A percentile compares a stretch with the other conserved stretches of the same genome.
phyloP scores from a whole-genome alignment of 495 filamentous ascomycete species.

The Paragyromitra xinjiangensis region DNA sequence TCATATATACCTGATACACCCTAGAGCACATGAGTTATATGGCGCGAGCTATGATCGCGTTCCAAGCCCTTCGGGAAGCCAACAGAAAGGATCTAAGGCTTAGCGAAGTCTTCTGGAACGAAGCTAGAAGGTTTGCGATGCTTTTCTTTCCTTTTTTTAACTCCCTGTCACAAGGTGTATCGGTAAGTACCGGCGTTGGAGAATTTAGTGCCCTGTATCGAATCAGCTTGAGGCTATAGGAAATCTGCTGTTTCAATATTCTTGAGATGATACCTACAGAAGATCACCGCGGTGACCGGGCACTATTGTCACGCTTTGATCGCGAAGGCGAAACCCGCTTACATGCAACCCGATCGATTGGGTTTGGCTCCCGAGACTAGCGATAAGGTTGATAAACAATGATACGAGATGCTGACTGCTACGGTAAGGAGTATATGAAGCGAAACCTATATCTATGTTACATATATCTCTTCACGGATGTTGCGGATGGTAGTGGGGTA shows the following conservation, averaged over 20 bases:
- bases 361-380: conserved; percentile 46
- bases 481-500: conserved; percentile 37
- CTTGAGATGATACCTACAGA: conserved; percentile 39
- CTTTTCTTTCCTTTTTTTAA: conserved; percentile 11
- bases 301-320: conserved; percentile 43
- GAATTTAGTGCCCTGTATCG: conserved; percentile 13
- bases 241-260: conserved; percentile 44
- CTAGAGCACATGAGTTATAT: conserved; percentile 22
- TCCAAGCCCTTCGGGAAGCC: conserved; percentile 11
- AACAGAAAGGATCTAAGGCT: conserved; percentile 20
- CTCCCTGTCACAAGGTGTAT: conserved; percentile 1
- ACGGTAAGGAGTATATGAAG: conserved; percentile 44
- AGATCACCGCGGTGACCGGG: conserved; percentile 14
- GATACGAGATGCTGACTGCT: conserved; percentile 24
- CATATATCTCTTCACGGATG: conserved; percentile 43
- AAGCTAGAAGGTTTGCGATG: conserved; percentile 18
- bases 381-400: conserved; percentile 41
- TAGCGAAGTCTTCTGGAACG: conserved; percentile 45
- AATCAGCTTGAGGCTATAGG: conserved; percentile 25
- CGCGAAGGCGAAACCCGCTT: conserved; percentile 41
- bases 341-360: conserved; percentile 47
- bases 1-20: conserved; percentile 11
- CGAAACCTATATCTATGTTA: conserved; percentile 47
- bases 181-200: conserved; percentile 17
- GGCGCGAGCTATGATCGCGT: conserved; percentile 5